Percentiles rank a stretch among this genome's conserved stretches.
Evolutionary conservation across 1,284 basidiomycete genomes (phyloP).

Genomic region (Vanrija pseudolonga): DNA sequence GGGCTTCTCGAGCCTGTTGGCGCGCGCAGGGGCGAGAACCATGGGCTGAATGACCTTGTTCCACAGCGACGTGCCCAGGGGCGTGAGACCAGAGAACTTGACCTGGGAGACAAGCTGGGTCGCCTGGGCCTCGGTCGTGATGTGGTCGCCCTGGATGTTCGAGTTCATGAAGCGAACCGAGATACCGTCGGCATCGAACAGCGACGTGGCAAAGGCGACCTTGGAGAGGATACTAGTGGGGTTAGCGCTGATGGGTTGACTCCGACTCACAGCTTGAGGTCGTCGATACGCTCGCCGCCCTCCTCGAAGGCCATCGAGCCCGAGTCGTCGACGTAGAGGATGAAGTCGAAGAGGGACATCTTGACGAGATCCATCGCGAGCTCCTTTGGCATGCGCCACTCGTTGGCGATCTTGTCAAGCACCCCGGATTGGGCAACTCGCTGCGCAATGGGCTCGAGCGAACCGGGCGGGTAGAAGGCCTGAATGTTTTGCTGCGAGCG

Average conservation of each 20-base stretch:
- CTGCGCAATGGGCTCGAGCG: constrained; percentile 49
- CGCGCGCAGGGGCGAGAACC: constrained; percentile 48
- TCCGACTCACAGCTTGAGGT: constrained; percentile 46
- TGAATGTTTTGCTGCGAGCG: constrained; percentile 47
- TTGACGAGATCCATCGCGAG: constrained; percentile 50
- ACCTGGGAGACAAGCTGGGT: constrained; percentile 47
- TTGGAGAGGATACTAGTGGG: constrained; percentile 40
- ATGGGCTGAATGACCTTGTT: constrained; percentile 52
- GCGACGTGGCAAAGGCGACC: constrained; percentile 49
- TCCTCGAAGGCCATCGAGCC: constrained; percentile 51
- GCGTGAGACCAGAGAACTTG: constrained; percentile 52
- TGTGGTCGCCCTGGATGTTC: constrained; percentile 49
- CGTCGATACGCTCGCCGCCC: constrained; percentile 48
- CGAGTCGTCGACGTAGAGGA: constrained; percentile 50
- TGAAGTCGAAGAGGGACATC: constrained; percentile 47
- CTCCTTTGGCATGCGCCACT: constrained; percentile 51
- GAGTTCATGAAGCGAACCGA: constrained; percentile 53
- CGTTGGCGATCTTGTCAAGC: constrained; percentile 45
- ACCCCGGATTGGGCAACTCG: constrained; percentile 47
- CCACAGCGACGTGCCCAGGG: constrained; percentile 49
- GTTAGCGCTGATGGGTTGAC: constrained; percentile 3
- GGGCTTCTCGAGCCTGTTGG: constrained; percentile 49
- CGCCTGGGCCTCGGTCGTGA: constrained; percentile 47
- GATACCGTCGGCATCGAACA: constrained; percentile 54
- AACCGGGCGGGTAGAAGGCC: constrained; percentile 52